Conservation (phyloP, 441 rosid species). For the Gossypium schwendimanii region DNA sequence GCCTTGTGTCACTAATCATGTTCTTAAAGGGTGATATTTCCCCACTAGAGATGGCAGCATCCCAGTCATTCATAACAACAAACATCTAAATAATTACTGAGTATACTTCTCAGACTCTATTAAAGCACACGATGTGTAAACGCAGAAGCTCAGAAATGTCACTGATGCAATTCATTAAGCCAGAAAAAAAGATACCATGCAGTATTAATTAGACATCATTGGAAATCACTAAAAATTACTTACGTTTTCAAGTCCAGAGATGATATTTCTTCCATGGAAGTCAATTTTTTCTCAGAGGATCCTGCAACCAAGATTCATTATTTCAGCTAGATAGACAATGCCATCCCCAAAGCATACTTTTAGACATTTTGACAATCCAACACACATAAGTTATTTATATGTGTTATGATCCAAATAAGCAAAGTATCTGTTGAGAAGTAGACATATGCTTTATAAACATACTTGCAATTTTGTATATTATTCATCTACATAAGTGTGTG, state of each 20-base stretch:
- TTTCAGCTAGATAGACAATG: background rate
- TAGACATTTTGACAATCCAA: background rate
- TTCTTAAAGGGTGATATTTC: background rate
- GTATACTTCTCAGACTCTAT: background rate
- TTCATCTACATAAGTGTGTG: background rate
- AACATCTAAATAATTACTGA: background rate
- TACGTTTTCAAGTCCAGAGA: conserved; percentile 75
- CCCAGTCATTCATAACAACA: conserved; percentile 1
- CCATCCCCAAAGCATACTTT: background rate
- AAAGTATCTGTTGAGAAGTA: background rate
- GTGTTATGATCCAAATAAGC: background rate
- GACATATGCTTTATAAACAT: background rate
- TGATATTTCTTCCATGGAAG: conserved; percentile 59
- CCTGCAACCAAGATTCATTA: conserved; percentile 34
- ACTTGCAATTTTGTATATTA: background rate
- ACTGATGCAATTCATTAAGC: background rate
- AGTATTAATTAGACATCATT: background rate
- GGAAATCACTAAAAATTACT: conserved; percentile 13
- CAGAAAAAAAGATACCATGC: background rate
- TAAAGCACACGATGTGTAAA: background rate
- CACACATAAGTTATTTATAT: background rate
- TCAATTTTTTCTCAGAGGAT: conserved; percentile 51
- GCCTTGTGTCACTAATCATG: background rate
- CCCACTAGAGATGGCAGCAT: background rate
- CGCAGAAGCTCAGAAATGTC: background rate